Evolutionary conservation across 768 basidiomycete species (phyloP).

Genomic region (Hygrophorus pudorinus): DNA sequence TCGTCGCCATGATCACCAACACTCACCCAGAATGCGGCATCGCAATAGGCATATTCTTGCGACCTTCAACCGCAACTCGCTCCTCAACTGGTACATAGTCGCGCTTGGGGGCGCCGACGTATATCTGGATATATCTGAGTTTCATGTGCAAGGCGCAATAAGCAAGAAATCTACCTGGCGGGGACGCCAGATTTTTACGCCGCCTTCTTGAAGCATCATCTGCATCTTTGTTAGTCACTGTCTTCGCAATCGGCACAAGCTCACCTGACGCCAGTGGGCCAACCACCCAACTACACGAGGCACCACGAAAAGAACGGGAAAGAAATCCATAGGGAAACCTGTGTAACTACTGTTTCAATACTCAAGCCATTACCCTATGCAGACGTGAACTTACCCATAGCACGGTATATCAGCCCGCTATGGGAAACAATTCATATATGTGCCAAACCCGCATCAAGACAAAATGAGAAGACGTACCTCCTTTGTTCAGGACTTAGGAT

Average conservation of each 20-base stretch:
- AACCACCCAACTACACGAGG: constrained; percentile 91
- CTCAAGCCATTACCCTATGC: not conserved
- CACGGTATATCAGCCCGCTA: constrained; percentile 84
- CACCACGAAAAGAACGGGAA: constrained; percentile 88
- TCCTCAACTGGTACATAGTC: constrained; percentile 62
- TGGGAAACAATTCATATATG: constrained; percentile 7
- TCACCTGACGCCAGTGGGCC: constrained; percentile 82
- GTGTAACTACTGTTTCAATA: constrained; percentile 9
- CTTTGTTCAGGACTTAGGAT: constrained; percentile 31
- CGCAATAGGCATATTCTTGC: constrained; percentile 47
- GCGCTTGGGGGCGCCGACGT: constrained; percentile 65
- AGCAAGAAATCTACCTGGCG: constrained; percentile 45
- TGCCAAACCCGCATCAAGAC: constrained; percentile 5
- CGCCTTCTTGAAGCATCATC: constrained; percentile 87
- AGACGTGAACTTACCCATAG: constrained; percentile 53
- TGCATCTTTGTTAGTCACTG: constrained; percentile 20
- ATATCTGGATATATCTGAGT: constrained; percentile 40
- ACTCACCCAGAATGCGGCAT: constrained; percentile 73
- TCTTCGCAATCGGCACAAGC: constrained; percentile 5
- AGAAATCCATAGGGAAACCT: constrained; percentile 92
- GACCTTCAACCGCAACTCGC: constrained; percentile 45
- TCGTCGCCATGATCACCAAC: constrained; percentile 29
- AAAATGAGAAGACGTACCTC: constrained; percentile 35
- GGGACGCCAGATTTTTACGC: constrained; percentile 91
- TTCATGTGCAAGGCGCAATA: constrained; percentile 7